phyloP scores from a whole-genome alignment of 305 asterid species.

The Solanum hybrid region DNA sequence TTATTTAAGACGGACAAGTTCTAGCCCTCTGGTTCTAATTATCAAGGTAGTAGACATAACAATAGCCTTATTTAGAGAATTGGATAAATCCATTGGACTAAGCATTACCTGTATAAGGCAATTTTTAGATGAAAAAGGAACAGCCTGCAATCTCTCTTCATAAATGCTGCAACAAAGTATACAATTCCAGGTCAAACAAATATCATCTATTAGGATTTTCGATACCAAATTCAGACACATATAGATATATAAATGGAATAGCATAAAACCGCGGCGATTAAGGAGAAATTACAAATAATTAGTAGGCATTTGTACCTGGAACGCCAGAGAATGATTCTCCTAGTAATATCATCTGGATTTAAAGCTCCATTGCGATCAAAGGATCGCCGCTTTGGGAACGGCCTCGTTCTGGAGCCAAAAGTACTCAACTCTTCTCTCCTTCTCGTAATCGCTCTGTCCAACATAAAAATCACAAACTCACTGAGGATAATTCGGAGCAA shows the following conservation, averaged over 20 bases:
- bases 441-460: slow-evolving; percentile 22
- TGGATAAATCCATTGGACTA: background rate
- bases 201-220: background rate
- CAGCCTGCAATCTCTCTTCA: slow-evolving; percentile 30
- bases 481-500: background rate
- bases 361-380: slow-evolving; percentile 17
- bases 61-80: background rate
- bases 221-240: background rate
- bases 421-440: slow-evolving; percentile 14
- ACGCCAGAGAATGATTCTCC: slow-evolving; percentile 42
- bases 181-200: background rate
- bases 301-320: slow-evolving; percentile 25
- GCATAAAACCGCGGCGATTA: background rate
- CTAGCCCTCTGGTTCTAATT: background rate
- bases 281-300: background rate
- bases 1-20: background rate
- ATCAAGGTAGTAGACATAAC: background rate
- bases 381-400: slow-evolving; percentile 30
- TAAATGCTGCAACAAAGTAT: slow-evolving; percentile 34
- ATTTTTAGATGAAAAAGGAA: slow-evolving; percentile 24
- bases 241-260: background rate
- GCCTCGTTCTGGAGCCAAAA: slow-evolving; percentile 19
- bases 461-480: background rate
- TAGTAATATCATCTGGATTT: slow-evolving; percentile 20
- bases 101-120: slow-evolving; percentile 24